These are phyloP conservation scores for Diaporthe citriasiana DNA, from an alignment of 2,329 filamentous ascomycete genomes.

Conservation along the genomic window DNA sequence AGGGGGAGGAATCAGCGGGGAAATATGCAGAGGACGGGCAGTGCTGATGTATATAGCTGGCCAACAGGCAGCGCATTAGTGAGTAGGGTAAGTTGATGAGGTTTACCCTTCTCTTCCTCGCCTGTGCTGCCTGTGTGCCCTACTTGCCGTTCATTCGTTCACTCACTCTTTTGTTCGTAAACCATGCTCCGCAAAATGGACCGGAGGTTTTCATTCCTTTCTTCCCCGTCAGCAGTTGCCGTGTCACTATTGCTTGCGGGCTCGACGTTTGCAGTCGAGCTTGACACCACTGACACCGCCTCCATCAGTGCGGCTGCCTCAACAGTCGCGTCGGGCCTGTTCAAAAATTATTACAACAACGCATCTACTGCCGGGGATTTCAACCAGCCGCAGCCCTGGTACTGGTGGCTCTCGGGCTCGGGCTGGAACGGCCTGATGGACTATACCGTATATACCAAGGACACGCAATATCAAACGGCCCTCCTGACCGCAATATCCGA, in stretches of 20 bases:
- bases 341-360: constrained; percentile 48
- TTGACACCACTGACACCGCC: constrained; percentile 45
- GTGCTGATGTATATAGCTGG: neutral
- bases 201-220: constrained; percentile 9
- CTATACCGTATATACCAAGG: constrained; percentile 87
- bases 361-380: constrained; percentile 51
- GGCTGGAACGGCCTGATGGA: constrained; percentile 73
- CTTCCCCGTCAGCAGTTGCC: constrained; percentile 6
- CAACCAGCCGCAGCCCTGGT: constrained; percentile 52
- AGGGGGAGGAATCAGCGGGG: neutral
- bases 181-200: constrained; percentile 6
- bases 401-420: constrained; percentile 53
- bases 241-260: constrained; percentile 41
- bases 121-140: neutral
- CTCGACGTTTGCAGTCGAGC: constrained; percentile 45
- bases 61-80: neutral
- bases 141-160: neutral
- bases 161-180: neutral
- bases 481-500: constrained; percentile 77
- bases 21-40: neutral
- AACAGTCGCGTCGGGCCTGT: constrained; percentile 49
- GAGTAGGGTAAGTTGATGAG: neutral
- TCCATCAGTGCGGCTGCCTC: constrained; percentile 48
- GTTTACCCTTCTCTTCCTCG: neutral
- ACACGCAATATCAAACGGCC: constrained; percentile 78